Conservation (phyloP, 441 rosid genomes). For the Adansonia grandidieri region DNA sequence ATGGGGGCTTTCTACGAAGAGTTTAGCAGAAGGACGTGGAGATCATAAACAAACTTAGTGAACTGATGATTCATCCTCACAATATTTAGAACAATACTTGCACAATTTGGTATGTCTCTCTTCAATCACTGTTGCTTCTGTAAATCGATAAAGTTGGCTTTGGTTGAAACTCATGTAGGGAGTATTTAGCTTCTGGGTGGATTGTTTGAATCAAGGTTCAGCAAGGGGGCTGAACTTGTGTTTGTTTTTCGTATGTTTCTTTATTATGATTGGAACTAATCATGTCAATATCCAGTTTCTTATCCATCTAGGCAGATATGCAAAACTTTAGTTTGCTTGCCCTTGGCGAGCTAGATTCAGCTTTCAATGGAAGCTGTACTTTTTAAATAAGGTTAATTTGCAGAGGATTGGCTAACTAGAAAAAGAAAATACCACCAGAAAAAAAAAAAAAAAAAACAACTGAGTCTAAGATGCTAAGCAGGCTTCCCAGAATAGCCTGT, state of each 20-base stretch:
- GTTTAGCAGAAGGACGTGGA: conserved; percentile 30
- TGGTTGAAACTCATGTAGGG: conserved; percentile 37
- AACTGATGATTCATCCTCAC: conserved; percentile 21
- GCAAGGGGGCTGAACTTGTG: conserved; percentile 68
- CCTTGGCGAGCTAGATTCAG: conserved; percentile 1
- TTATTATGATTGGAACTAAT: conserved; percentile 11
- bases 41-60: conserved; percentile 37
- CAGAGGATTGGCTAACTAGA: neutral
- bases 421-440: neutral
- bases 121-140: conserved; percentile 34
- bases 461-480: conserved; percentile 68
- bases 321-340: neutral
- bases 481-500: conserved; percentile 79
- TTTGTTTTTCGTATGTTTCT: conserved; percentile 36
- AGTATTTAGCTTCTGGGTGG: conserved; percentile 27
- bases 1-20: conserved; percentile 26
- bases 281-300: conserved; percentile 11
- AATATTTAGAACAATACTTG: conserved; percentile 18
- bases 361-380: conserved; percentile 5
- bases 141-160: conserved; percentile 51
- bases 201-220: conserved; percentile 52
- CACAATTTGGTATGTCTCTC: conserved; percentile 31
- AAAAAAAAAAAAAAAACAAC: conserved; percentile 12
- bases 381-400: conserved; percentile 16
- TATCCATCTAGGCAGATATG: neutral